Evolutionary conservation across 176 grass and related monocot genomes (phyloP).

Genomic region (Aechmea fasciata): DNA sequence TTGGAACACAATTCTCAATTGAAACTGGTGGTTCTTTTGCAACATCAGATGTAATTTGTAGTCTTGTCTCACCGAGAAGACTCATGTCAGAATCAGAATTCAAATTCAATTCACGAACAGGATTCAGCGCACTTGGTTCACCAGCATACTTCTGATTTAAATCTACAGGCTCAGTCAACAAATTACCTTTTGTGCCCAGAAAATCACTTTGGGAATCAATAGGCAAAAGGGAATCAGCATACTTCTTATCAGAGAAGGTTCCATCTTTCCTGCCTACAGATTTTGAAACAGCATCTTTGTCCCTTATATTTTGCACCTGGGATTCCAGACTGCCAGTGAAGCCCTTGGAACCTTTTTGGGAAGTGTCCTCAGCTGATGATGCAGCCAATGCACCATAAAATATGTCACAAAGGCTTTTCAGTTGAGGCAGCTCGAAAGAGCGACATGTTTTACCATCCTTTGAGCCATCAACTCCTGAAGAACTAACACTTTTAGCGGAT

Average conservation of each 20-base stretch:
- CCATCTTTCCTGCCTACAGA: not conserved
- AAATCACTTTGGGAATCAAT: slow-evolving; percentile 3
- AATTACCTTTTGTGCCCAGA: slow-evolving; percentile 17
- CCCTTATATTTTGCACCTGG: not conserved
- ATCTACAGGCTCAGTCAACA: slow-evolving; percentile 29
- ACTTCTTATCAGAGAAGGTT: not conserved
- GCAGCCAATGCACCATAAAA: slow-evolving; percentile 1
- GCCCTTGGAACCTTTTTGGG: not conserved
- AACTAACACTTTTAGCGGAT: slow-evolving; percentile 2
- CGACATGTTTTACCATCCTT: not conserved
- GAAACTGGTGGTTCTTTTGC: not conserved
- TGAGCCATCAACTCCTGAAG: not conserved
- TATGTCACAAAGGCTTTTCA: not conserved
- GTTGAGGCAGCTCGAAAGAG: not conserved
- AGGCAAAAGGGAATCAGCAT: not conserved
- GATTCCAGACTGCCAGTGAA: not conserved
- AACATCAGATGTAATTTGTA: not conserved
- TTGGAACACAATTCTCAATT: not conserved
- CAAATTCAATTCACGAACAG: not conserved
- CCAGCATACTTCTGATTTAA: slow-evolving; percentile 31
- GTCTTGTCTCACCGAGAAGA: slow-evolving; percentile 12
- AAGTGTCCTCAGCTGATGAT: slow-evolving; percentile 8
- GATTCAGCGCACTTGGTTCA: not conserved
- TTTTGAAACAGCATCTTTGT: not conserved
- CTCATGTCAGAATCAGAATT: slow-evolving; percentile 17